Evolutionary conservation across 139 green algal species (phyloP).

Genomic region (Micractinium conductrix): DNA sequence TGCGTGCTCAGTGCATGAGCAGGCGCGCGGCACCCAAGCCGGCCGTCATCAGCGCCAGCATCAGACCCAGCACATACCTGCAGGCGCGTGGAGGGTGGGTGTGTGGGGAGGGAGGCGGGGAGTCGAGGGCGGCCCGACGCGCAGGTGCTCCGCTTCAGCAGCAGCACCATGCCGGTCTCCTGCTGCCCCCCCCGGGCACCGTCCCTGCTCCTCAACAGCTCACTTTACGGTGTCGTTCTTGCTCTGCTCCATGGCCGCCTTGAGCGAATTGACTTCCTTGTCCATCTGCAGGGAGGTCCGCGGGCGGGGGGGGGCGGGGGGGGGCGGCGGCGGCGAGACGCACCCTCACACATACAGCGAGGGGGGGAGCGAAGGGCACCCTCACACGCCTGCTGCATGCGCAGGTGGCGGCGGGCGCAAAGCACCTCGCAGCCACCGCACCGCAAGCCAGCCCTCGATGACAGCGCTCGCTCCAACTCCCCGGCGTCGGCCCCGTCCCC

Average conservation of each 20-base stretch:
- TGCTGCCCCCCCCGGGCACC: background rate
- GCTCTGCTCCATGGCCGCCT: conserved; percentile 83
- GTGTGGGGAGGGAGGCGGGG: background rate
- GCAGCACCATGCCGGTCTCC: background rate
- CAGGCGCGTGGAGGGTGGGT: no score
- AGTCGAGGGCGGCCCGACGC: background rate
- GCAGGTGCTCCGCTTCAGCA: background rate
- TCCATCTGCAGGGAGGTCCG: conserved; percentile 42
- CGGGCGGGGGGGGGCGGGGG: background rate
- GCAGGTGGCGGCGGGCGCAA: no score
- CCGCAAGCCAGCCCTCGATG: no score
- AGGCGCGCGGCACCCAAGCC: conserved; percentile 61
- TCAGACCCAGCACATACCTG: conserved; percentile 62
- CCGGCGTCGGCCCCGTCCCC: no score
- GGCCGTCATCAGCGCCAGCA: conserved; percentile 62
- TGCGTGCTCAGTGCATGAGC: conserved; percentile 36
- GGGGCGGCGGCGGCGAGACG: no score
- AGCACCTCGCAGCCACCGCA: no score
- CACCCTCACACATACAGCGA: no score
- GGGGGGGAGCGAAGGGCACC: no score
- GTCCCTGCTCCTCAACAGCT: background rate
- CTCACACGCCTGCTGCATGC: no score
- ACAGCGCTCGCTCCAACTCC: no score
- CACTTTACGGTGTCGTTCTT: conserved; percentile 86
- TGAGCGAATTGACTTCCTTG: conserved; percentile 87